A percentile compares a stretch with the other conserved stretches of the same genome.
Evolutionary conservation across 106 monocot species (phyloP).

Genomic region (Dactylorhiza incarnata): DNA sequence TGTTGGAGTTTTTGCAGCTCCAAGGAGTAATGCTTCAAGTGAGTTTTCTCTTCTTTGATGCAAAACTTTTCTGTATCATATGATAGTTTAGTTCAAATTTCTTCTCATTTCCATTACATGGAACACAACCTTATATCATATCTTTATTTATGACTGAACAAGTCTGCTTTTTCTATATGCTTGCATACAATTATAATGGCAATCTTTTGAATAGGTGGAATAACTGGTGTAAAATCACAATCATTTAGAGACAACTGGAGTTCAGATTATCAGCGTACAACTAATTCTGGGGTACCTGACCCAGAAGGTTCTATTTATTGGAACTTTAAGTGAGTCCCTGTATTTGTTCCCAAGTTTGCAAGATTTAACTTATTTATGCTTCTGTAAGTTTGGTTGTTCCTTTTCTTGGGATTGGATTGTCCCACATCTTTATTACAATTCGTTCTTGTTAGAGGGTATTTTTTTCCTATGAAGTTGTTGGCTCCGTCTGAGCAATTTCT

Average conservation of each 20-base stretch:
- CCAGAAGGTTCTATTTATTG: constrained; percentile 66
- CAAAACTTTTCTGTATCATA: neutral
- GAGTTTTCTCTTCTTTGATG: constrained; percentile 16
- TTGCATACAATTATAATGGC: neutral
- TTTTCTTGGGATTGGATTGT: neutral
- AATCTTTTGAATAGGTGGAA: constrained; percentile 42
- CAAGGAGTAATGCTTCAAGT: constrained; percentile 74
- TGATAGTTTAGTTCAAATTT: neutral
- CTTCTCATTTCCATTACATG: neutral
- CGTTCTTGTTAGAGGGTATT: neutral
- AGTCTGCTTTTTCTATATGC: neutral
- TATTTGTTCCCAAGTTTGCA: neutral
- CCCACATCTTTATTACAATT: neutral
- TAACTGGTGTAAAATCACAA: constrained; percentile 65
- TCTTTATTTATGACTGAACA: constrained; percentile 5
- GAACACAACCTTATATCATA: neutral
- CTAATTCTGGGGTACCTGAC: constrained; percentile 88
- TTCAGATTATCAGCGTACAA: constrained; percentile 81
- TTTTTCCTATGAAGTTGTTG: neutral
- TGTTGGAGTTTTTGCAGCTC: constrained; percentile 71
- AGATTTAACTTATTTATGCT: constrained; percentile 7
- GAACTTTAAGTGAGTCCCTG: constrained; percentile 74
- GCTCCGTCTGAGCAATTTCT: neutral
- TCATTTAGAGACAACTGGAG: constrained; percentile 89
- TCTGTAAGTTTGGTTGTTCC: neutral